phyloP scores from a whole-genome alignment of 768 basidiomycete species.

The Kwoniella shandongensis region DNA sequence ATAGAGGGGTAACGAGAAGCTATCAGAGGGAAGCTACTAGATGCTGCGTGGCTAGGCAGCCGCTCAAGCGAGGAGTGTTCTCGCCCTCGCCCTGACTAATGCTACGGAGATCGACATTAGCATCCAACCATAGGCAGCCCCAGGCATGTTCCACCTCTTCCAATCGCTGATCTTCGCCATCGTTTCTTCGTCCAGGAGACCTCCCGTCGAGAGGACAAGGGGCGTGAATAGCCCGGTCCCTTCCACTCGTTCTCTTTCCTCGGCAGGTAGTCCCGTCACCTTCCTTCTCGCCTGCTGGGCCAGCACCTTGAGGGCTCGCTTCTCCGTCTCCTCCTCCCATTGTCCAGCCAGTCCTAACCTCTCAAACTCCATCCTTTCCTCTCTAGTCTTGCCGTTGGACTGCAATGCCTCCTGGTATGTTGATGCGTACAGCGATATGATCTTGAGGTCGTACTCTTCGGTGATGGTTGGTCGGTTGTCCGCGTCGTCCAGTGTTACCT shows the following conservation, averaged over 20 bases:
- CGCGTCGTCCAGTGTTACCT: neutral
- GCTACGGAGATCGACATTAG: neutral
- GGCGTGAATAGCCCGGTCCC: neutral
- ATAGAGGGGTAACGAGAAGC: too few relatives aligned
- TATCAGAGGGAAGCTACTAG: too few relatives aligned
- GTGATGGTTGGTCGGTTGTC: neutral
- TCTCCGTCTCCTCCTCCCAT: neutral
- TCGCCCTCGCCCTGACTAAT: slow-evolving; percentile 2
- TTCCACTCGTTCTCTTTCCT: neutral
- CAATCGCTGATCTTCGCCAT: neutral
- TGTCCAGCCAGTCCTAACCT: neutral
- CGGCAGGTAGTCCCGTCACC: neutral
- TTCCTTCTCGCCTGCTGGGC: slow-evolving; percentile 5
- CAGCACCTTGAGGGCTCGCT: neutral
- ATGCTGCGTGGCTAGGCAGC: too few relatives aligned
- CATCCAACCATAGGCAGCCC: neutral
- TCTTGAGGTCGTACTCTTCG: slow-evolving; percentile 4
- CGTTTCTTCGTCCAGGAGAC: slow-evolving; percentile 1
- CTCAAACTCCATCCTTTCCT: neutral
- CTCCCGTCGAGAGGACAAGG: slow-evolving; percentile 5
- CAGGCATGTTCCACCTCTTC: slow-evolving; percentile 9
- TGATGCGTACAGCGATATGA: neutral
- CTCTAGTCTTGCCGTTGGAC: neutral
- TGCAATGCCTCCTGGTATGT: neutral
- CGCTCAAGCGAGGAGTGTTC: too few relatives aligned